These are phyloP conservation scores for Handroanthus guayacan DNA, from an alignment of 257 asterid species.

Conservation along the genomic window DNA sequence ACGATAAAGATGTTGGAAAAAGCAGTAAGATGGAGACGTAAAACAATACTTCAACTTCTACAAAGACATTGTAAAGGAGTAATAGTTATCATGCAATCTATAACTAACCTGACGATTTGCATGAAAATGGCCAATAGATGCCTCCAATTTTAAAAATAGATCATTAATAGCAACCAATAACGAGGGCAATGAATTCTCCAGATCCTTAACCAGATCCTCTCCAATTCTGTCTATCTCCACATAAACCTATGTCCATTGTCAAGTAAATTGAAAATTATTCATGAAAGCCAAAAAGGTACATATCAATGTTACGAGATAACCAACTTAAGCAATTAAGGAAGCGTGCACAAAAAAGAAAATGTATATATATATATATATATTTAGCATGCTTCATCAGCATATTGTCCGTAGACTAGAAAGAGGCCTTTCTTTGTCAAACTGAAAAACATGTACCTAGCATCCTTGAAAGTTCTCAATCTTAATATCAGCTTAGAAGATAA, in stretches of 20 bases:
- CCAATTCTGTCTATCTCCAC: slow-evolving; percentile 83
- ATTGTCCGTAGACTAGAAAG: background rate
- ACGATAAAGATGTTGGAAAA: slow-evolving; percentile 32
- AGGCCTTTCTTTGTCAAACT: background rate
- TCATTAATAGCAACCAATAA: slow-evolving; percentile 75
- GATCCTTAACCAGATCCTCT: slow-evolving; percentile 74
- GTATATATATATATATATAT: background rate
- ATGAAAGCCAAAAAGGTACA: slow-evolving; percentile 7
- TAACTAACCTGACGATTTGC: slow-evolving; percentile 75
- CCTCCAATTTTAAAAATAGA: slow-evolving; percentile 79
- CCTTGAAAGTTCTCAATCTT: background rate
- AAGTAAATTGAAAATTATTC: slow-evolving; percentile 28
- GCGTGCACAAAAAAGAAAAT: background rate
- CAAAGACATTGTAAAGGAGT: slow-evolving; percentile 4
- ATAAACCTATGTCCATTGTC: slow-evolving; percentile 63
- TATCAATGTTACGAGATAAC: background rate
- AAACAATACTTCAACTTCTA: slow-evolving; percentile 14
- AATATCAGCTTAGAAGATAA: background rate
- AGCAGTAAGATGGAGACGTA: slow-evolving; percentile 11
- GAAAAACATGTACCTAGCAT: slow-evolving; percentile 1
- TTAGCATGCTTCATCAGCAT: slow-evolving; percentile 13
- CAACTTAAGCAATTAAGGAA: slow-evolving; percentile 13
- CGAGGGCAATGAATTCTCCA: slow-evolving; percentile 68
- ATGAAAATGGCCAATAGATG: slow-evolving; percentile 90
- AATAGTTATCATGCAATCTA: slow-evolving; percentile 24